Percentiles rank a stretch among this genome's conserved stretches.
phyloP scores from a whole-genome alignment of 2,329 filamentous ascomycete species.

The Orbilia oligospora region DNA sequence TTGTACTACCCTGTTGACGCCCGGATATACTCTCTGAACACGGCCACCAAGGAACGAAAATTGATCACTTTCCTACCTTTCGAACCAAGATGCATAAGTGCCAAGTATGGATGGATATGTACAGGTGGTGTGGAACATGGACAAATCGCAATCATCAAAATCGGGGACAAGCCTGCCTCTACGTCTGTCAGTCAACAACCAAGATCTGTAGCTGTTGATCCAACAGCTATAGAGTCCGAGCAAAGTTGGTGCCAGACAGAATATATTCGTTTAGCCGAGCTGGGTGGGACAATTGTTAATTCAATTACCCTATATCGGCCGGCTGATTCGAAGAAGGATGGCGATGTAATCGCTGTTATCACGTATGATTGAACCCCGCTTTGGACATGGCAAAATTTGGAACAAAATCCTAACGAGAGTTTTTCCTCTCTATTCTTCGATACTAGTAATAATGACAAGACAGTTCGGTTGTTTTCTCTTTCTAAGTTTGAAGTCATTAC shows the following conservation, averaged over 20 bases:
- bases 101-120: constrained; percentile 88
- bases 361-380: constrained; percentile 66
- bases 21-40: constrained; percentile 81
- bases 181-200: not conserved
- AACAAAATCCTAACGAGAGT: constrained; percentile 66
- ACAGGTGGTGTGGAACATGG: constrained; percentile 87
- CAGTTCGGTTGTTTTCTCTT: constrained; percentile 86
- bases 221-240: constrained; percentile 63
- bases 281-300: constrained; percentile 77
- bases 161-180: constrained; percentile 66
- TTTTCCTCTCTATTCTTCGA: constrained; percentile 65
- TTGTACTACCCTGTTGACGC: constrained; percentile 87
- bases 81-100: constrained; percentile 86
- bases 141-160: constrained; percentile 84
- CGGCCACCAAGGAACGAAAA: constrained; percentile 78
- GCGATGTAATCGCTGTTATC: constrained; percentile 73
- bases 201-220: constrained; percentile 66
- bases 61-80: constrained; percentile 80
- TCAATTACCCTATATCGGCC: constrained; percentile 76
- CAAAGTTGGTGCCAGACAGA: constrained; percentile 50
- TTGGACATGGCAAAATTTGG: not conserved
- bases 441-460: constrained; percentile 90
- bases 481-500: constrained; percentile 78
- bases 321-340: constrained; percentile 68
- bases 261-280: constrained; percentile 66